Base-by-base conservation (phyloP, 2,329 filamentous ascomycete species). In the Rosellinia necatrix region DNA sequence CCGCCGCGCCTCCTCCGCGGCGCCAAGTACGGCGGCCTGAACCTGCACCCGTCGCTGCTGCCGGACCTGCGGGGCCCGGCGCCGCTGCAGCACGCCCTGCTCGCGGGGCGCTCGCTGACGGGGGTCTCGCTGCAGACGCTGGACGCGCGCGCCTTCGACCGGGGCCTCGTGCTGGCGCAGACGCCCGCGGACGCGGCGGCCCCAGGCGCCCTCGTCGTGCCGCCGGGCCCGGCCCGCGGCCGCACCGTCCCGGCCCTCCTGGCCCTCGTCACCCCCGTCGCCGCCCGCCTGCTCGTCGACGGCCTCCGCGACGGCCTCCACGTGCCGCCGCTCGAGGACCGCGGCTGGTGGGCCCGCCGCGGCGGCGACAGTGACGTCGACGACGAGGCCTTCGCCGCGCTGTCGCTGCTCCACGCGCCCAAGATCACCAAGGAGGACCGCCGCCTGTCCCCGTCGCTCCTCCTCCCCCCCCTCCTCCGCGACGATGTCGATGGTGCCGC, bases 91-190 rank as follows among this genome's bases (percentile, higher is more conserved):
- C 89, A 92, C 72, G 85, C 90, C n/a, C 79, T 97, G 30, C 78
- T 97, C 12, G 75, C 81, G 24, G 76, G 80, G 10, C 77, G 84
- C 51, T 67, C 68, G 1, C 74, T 76, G 56, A 91, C 89, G 0
- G 94, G 94, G 21, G 81, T 97, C 19, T 89, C 90, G 0, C 78
- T 99, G 22, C 94, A 99, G 72, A 97, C 93, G 0, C 81, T 99
- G 32, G 85, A 97, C 71, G 81, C 85, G 2, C 74, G 76, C 13
- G 74, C 80, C 42, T 97, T 97, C 70, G 94, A 99, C 71, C 84
- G 86, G 57, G 94, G 94, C 24, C 72, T 77, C 2, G 81, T 97
- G 8, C 78, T 99, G 22, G 80, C 83, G 13, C 92, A 96, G 72
- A 87, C 85, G 0, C 79, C 82, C 0, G 54, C 68, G 0, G 85